Conservation (phyloP, 345 rosid species). For the Ceriops decandra region DNA sequence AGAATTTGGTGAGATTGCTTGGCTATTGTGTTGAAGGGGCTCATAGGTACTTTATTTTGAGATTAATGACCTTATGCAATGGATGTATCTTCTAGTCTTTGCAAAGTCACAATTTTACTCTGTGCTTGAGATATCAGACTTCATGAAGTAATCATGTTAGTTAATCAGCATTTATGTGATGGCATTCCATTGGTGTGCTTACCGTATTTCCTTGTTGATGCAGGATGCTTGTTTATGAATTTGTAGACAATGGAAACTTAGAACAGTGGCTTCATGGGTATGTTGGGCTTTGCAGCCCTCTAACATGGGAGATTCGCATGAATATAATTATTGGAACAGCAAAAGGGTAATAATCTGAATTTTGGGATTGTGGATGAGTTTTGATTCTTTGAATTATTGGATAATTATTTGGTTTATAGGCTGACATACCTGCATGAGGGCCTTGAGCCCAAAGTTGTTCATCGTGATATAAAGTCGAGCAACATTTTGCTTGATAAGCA, state of each 20-base stretch:
- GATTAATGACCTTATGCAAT: background rate
- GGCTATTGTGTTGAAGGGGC: slow-evolving; percentile 98
- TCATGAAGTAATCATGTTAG: background rate
- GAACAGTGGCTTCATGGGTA: slow-evolving; percentile 37
- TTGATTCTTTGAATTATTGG: no score
- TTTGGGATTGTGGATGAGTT: background rate
- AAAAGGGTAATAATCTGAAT: slow-evolving; percentile 54
- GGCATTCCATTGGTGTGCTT: background rate
- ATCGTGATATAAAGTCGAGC: slow-evolving; percentile 86
- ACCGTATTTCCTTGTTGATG: slow-evolving; percentile 4
- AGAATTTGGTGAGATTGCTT: slow-evolving; percentile 83
- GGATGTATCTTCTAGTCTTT: background rate
- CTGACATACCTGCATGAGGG: slow-evolving; percentile 90
- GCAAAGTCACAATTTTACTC: background rate
- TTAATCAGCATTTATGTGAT: background rate
- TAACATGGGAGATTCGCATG: slow-evolving; percentile 35
- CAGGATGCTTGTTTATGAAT: slow-evolving; percentile 93
- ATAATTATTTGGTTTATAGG: slow-evolving; percentile 27
- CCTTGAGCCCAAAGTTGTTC: slow-evolving; percentile 93
- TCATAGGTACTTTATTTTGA: slow-evolving; percentile 52
- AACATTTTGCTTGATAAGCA: slow-evolving; percentile 83
- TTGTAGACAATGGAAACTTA: slow-evolving; percentile 58
- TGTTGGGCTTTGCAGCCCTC: slow-evolving; percentile 30
- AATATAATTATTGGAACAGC: slow-evolving; percentile 53
- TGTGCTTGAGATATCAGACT: no score